Percentiles rank a stretch among this genome's conserved stretches.
Conservation (phyloP, 2,329 filamentous ascomycete species). For the Xylariaceae sp. region DNA sequence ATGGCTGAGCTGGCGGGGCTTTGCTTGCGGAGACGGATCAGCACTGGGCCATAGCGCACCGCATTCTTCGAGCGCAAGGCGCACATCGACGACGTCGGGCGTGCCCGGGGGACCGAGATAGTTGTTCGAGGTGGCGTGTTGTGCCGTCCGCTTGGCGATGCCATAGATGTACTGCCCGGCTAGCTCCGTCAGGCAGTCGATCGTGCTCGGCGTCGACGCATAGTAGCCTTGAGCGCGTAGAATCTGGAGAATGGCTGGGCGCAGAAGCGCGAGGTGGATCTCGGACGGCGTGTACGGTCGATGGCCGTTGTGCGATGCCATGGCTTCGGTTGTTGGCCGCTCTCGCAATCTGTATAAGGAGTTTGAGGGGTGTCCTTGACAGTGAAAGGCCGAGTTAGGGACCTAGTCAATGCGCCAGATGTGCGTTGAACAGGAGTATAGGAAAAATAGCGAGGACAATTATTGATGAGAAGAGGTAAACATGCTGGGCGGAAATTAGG, state of each 20-base stretch:
- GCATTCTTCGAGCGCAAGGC: constrained; percentile 83
- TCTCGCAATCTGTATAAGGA: not conserved
- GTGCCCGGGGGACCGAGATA: constrained; percentile 58
- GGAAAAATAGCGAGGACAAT: not conserved
- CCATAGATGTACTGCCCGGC: constrained; percentile 80
- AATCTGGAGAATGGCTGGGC: constrained; percentile 87
- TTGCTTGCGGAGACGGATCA: constrained; percentile 39
- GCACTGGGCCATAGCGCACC: constrained; percentile 76
- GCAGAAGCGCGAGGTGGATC: constrained; percentile 73
- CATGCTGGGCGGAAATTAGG: constrained; percentile 1
- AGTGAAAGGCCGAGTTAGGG: no score
- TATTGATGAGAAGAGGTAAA: not conserved
- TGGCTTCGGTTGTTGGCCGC: constrained; percentile 13
- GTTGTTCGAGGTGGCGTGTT: constrained; percentile 74
- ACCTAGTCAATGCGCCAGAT: not conserved
- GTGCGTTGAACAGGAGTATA: not conserved
- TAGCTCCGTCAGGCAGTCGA: constrained; percentile 88
- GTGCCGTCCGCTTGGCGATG: constrained; percentile 74
- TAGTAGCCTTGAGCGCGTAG: constrained; percentile 92
- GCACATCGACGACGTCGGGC: constrained; percentile 76
- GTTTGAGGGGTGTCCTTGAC: not conserved
- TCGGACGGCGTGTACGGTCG: constrained; percentile 32
- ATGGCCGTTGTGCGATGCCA: constrained; percentile 36
- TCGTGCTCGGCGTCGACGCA: constrained; percentile 77
- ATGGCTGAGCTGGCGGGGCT: constrained; percentile 20